These are phyloP conservation scores for Mallotus repandus DNA, from an alignment of 441 rosid species.

Conservation along the genomic window DNA sequence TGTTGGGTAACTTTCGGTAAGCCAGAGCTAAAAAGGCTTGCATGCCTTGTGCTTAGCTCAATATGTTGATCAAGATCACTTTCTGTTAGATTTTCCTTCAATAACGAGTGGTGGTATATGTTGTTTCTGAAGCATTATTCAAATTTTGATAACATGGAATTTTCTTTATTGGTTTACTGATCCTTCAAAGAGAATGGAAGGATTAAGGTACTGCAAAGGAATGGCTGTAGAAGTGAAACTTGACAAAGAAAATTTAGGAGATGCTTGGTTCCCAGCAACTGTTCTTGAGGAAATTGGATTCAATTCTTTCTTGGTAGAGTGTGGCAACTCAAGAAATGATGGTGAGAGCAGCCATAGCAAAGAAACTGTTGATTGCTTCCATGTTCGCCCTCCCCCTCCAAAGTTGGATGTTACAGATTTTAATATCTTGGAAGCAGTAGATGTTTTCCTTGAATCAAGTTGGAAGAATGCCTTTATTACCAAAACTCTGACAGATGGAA, in stretches of 20 bases:
- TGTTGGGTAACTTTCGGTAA: not conserved
- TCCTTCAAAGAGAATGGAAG: conserved; percentile 35
- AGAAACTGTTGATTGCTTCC: conserved; percentile 28
- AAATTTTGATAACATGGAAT: not conserved
- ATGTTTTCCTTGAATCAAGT: conserved; percentile 28
- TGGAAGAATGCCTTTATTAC: conserved; percentile 48
- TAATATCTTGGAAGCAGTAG: conserved; percentile 47
- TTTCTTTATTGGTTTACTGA: conserved; percentile 6
- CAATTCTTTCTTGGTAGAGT: conserved; percentile 39
- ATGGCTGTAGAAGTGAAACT: conserved; percentile 44
- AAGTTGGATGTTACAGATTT: conserved; percentile 26
- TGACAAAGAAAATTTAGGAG: conserved; percentile 19
- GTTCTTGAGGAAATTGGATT: conserved; percentile 43
- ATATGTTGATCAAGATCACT: not conserved
- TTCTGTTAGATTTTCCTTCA: not conserved
- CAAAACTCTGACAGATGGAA: conserved; percentile 28
- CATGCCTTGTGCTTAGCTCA: not conserved
- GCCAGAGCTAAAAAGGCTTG: not conserved
- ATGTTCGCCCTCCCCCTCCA: conserved; percentile 51
- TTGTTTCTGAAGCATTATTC: not conserved
- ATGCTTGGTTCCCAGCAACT: conserved; percentile 48
- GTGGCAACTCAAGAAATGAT: conserved; percentile 13
- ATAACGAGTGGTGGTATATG: not conserved
- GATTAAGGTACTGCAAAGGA: conserved; percentile 44
- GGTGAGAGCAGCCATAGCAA: conserved; percentile 25